These are phyloP conservation scores for Plasmodium gallinaceum DNA, from an alignment of 169 alveolate genomes.

Conservation along the genomic window DNA sequence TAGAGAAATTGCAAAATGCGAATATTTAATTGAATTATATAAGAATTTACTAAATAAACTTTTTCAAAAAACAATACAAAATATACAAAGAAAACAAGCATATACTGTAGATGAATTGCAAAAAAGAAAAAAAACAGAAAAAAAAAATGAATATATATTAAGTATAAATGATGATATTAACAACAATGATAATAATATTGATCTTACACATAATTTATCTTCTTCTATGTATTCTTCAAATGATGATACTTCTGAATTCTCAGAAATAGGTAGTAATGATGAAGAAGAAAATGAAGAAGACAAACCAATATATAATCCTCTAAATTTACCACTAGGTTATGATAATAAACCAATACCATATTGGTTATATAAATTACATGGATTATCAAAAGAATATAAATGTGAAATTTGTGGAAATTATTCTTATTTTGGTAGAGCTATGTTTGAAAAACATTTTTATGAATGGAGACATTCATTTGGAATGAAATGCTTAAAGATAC, in stretches of 20 bases:
- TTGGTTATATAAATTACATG: conserved; percentile 99
- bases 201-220: conserved; percentile 55
- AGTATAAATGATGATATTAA: conserved; percentile 23
- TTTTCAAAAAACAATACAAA: conserved; percentile 90
- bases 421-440: conserved; percentile 99
- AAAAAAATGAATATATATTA: conserved; percentile 14
- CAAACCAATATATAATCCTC: conserved; percentile 96
- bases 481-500: conserved; percentile 98
- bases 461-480: conserved; percentile 99
- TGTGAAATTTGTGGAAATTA: conserved; percentile 99
- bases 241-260: conserved; percentile 79
- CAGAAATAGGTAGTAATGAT: conserved; percentile 59
- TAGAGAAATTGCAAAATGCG: conserved; percentile 89
- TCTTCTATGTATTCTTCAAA: conserved; percentile 82
- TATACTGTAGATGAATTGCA: conserved; percentile 46
- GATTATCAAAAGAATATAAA: conserved; percentile 97
- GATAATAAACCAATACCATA: conserved; percentile 99
- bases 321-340: conserved; percentile 98
- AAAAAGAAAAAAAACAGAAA: conserved; percentile 15
- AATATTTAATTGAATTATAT: conserved; percentile 87
- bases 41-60: conserved; percentile 89
- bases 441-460: conserved; percentile 98
- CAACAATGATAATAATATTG: conserved; percentile 17
- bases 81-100: conserved; percentile 91
- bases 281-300: conserved; percentile 91